phyloP scores from a whole-genome alignment of 257 asterid genomes.

The Solanum lycopersicoides region DNA sequence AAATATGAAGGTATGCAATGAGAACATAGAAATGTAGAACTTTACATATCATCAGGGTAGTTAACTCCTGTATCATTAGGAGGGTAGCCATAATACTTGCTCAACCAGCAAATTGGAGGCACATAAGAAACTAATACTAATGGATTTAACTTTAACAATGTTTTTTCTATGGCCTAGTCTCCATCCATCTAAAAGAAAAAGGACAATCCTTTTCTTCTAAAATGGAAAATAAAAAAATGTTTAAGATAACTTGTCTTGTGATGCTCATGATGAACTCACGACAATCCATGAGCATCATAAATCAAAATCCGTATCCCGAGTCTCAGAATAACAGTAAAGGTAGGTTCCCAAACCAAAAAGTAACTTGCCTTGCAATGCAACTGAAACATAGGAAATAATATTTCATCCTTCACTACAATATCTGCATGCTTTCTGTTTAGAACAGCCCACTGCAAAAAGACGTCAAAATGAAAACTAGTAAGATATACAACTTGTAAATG shows the following conservation, averaged over 20 bases:
- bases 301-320: neutral
- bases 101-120: neutral
- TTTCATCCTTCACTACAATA: slow-evolving; percentile 64
- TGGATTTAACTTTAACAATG: neutral
- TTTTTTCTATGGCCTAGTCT: neutral
- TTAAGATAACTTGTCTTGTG: neutral
- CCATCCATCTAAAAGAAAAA: neutral
- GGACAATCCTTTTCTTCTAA: neutral
- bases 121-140: neutral
- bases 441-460: slow-evolving; percentile 79
- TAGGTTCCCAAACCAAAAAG: neutral
- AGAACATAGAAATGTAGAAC: neutral
- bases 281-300: neutral
- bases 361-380: slow-evolving; percentile 82
- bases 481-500: neutral
- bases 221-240: neutral
- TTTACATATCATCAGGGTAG: neutral
- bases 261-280: neutral
- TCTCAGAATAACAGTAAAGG: neutral
- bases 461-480: slow-evolving; percentile 1
- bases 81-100: neutral
- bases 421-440: slow-evolving; percentile 87
- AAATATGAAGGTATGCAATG: neutral
- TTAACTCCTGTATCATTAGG: neutral
- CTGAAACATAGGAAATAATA: slow-evolving; percentile 71